Base-by-base conservation (phyloP, 441 rosid genomes). In the Raphanus hybrid region DNA sequence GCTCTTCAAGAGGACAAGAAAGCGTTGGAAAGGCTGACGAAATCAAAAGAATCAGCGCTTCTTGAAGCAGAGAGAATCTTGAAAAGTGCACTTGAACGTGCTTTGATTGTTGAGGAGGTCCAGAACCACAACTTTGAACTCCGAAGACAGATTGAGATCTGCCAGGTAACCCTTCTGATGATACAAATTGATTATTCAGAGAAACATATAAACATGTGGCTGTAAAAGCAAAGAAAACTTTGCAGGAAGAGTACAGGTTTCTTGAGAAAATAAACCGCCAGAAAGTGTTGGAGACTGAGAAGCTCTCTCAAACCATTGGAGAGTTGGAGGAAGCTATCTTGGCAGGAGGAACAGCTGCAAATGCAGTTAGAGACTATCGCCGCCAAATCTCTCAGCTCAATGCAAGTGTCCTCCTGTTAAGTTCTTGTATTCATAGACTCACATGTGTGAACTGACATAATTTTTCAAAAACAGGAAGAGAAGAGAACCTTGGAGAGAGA, bases 261-360 rank as follows among this genome's bases (percentile, higher is more conserved):
- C 91, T 96, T 1, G 99, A 96, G 87, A 93, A 93, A 80, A 88
- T 88, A 9, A 90, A 96, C 81, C 94, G 99, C 66, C 98, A 91
- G 69, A 93, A 96, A 85, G 95, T 91, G 61, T 61, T 85, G 39
- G 98, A 96, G 81, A 92, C 90, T 2, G 97, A 91, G 85, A 96
- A 88, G 83, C 95, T 96, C 27, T 88, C 94, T 69, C 94, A 87
- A 67, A 91, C 91, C 66, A 88, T 96, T 78, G 71, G 68, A 16
- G 97, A 91, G 35, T 86, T 96, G 3, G 99, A 96, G 81, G 95
- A 93, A 83, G 88, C 91, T 55, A 82, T 96, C 80, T 86, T 93
- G 70, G 88, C 91, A 8, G 88, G 97, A 79, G 98, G 97, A 52
- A 88, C 87, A 74, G 88, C 97, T 20, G 98, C 98, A 7, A 96